These are phyloP conservation scores for Tetrahymena thermophila DNA, from an alignment of 73 alveolate species.

Conservation along the genomic window DNA sequence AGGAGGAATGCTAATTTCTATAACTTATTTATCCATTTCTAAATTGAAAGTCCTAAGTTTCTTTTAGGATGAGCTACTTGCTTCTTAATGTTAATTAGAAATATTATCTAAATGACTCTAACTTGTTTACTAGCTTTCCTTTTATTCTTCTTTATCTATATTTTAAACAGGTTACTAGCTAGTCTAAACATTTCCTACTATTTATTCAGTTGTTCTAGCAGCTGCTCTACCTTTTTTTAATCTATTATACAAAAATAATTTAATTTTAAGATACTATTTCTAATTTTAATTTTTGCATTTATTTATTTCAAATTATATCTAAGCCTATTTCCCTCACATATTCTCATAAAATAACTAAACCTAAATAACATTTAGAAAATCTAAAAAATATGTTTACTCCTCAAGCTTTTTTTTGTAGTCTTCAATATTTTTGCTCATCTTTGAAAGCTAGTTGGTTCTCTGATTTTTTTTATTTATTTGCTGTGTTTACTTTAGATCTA, in stretches of 20 bases:
- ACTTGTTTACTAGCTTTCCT: neutral
- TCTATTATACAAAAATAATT: neutral
- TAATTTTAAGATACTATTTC: no score
- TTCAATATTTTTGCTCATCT: neutral
- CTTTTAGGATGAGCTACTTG: neutral
- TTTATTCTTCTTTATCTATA: neutral
- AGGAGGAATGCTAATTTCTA: neutral
- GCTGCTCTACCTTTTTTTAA: neutral
- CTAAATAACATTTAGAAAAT: no score
- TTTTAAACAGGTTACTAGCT: neutral
- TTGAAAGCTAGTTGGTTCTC: neutral
- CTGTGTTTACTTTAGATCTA: neutral
- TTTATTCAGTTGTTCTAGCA: neutral
- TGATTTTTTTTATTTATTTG: no score
- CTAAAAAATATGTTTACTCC: neutral
- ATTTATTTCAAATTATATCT: no score
- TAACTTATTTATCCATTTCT: neutral
- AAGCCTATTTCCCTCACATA: neutral
- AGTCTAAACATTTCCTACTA: neutral
- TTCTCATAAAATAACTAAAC: neutral
- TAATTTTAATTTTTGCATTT: no score
- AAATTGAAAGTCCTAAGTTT: neutral
- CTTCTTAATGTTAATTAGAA: neutral
- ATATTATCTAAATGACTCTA: neutral
- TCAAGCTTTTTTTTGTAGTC: neutral